Percentiles rank a stretch among this genome's conserved stretches.
These are phyloP conservation scores for Eucalyptus microcorys DNA, from an alignment of 345 rosid species.

Conservation along the genomic window DNA sequence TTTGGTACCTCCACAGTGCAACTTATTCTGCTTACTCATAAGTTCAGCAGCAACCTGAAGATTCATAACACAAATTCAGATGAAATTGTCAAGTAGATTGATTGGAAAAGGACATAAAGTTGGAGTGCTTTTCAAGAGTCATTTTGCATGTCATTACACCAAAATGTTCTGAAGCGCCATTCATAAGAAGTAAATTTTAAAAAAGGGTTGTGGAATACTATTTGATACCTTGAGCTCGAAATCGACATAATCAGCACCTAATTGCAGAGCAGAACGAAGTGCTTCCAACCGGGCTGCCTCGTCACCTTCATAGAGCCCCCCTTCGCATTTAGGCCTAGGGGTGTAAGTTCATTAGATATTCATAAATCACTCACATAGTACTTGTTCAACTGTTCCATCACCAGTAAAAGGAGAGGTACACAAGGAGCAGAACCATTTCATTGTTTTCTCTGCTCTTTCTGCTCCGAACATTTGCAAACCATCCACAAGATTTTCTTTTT, in stretches of 20 bases:
- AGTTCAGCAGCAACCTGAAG: conserved; percentile 33
- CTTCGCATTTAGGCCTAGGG: conserved; percentile 39
- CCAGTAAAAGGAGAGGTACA: not conserved
- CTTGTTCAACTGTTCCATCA: not conserved
- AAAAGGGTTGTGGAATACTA: not conserved
- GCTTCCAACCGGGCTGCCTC: conserved; percentile 19
- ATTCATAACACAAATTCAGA: not conserved
- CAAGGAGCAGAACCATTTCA: not conserved
- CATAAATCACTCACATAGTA: not conserved
- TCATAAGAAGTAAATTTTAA: not conserved
- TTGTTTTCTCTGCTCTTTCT: not conserved
- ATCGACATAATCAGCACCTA: conserved; percentile 53
- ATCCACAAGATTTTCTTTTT: not conserved
- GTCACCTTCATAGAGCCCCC: conserved; percentile 41
- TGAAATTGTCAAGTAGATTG: not conserved
- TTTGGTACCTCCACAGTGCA: conserved; percentile 4
- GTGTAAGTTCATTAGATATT: not conserved
- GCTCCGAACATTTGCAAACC: not conserved
- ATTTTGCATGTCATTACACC: not conserved
- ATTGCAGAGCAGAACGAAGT: conserved; percentile 23
- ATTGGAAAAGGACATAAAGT: not conserved
- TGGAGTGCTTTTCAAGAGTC: not conserved
- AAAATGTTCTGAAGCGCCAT: not conserved
- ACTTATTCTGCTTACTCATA: conserved; percentile 5
- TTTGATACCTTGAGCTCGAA: conserved; percentile 37